Evolutionary conservation across 768 basidiomycete genomes (phyloP), one percentile per base, ranked within the genome.

Genomic region (Trametes sanguinea): DNA sequence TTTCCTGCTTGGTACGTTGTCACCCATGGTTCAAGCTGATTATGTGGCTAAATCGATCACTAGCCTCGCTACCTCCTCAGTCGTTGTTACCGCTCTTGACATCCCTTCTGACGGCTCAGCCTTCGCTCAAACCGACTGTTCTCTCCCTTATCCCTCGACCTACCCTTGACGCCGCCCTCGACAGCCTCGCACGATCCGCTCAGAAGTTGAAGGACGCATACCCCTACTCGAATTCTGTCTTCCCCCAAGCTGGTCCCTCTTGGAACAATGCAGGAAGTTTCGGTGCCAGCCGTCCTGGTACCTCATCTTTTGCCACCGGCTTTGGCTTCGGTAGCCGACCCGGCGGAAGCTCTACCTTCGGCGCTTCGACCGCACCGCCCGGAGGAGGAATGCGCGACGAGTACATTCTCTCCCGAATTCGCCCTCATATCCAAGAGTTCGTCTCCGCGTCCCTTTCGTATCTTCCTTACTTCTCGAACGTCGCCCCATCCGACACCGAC

Each of bases 111-210:
- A 79, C 81, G 60, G 74, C 79, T 0, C 85, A 92, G 64, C 92
- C 92, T 0, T 78, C 83, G 3, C 76, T 94, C 51, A 94, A 91
- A 73, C 80, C 85, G 2, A 74, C 83, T 8, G 82, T 94, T 58
- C 75, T 94, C 40, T 85, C 87, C 35, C 78, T 94, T 40, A 92
- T 94, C 69, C 92, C 92, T 53, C 85, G 90, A n/a, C 92, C 92
- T 13, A 88, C 91, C 2, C 77, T 93, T 60, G 88, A 91, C 33
- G 86, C 82, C 33, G 92, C 90, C 9, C 73, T 85, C 32, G 84
- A 91, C 67, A 85, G 86, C 11, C 75, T 94, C 29, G 80, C 81
- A 37, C 82, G 81, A 63, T 86, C 89, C 6, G 83, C 88, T 32
- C 85, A 84, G 76, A 90, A 86, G 71, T 80, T 94, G 43, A 84